phyloP scores from a whole-genome alignment of 2,329 filamentous ascomycete species.

The Curvularia sp. region DNA sequence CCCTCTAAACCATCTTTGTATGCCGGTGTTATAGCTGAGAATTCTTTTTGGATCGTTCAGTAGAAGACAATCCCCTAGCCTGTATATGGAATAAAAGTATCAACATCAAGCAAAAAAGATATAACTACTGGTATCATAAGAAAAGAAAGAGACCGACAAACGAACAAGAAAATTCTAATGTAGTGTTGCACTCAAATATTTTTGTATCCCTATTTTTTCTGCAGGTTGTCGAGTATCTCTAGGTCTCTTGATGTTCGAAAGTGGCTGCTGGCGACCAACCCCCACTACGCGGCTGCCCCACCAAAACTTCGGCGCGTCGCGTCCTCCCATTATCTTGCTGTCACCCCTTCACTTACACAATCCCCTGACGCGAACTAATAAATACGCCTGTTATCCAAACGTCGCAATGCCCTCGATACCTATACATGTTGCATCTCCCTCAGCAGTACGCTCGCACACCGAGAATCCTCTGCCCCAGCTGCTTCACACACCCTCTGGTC shows the following conservation, averaged over 20 bases:
- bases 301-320: slow-evolving; percentile 21
- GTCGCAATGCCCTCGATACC: slow-evolving; percentile 42
- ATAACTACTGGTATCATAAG: too few species aligned
- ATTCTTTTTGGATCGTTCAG: background rate
- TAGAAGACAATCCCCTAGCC: too few species aligned
- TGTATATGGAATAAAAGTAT: background rate
- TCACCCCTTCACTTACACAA: background rate
- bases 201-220: background rate
- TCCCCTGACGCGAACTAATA: background rate
- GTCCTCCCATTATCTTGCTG: slow-evolving; percentile 3
- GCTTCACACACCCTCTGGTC: slow-evolving; percentile 85
- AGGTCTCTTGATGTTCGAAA: background rate
- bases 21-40: background rate
- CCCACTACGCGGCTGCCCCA: slow-evolving; percentile 17
- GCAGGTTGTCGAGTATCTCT: background rate
- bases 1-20: background rate
- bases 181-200: too few species aligned
- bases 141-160: too few species aligned
- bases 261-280: background rate
- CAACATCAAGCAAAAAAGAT: background rate
- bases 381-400: background rate
- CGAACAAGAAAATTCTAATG: too few species aligned
- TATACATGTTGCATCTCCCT: slow-evolving; percentile 25
- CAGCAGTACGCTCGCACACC: slow-evolving; percentile 7
- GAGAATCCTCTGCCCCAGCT: slow-evolving; percentile 75